These are phyloP conservation scores for Ganoderma lucidum DNA, from an alignment of 1,284 basidiomycete genomes.

Conservation along the genomic window DNA sequence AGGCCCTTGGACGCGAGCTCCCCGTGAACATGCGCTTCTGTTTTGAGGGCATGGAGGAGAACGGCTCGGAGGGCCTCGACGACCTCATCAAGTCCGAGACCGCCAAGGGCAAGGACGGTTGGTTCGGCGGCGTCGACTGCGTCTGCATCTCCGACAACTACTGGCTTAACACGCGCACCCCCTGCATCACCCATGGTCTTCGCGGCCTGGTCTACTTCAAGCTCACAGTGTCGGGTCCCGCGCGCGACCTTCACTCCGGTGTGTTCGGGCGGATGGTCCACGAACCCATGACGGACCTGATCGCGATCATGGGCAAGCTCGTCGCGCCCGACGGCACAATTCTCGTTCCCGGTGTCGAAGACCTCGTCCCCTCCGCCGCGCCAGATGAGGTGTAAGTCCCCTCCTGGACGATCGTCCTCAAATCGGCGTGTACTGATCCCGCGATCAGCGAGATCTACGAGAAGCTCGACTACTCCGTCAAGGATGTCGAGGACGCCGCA, in stretches of 20 bases:
- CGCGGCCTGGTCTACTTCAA: constrained; percentile 94
- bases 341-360: constrained; percentile 90
- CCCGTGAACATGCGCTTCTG: constrained; percentile 96
- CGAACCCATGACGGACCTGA: constrained; percentile 89
- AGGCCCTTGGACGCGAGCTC: constrained; percentile 74
- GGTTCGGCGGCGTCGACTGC: constrained; percentile 92
- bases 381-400: constrained; percentile 76
- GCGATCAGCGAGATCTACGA: constrained; percentile 70
- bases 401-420: neutral
- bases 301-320: constrained; percentile 85
- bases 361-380: constrained; percentile 83
- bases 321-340: constrained; percentile 88
- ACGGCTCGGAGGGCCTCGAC: constrained; percentile 92
- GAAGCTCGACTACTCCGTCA: constrained; percentile 75
- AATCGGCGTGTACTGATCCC: constrained; percentile 10
- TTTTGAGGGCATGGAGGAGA: constrained; percentile 99
- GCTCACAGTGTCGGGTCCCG: constrained; percentile 85
- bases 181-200: constrained; percentile 79
- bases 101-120: constrained; percentile 68
- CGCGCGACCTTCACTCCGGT: constrained; percentile 92
- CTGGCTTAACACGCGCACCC: constrained; percentile 84
- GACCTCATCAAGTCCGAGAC: constrained; percentile 88
- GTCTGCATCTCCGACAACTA: constrained; percentile 97
- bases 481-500: constrained; percentile 84
- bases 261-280: constrained; percentile 89